A percentile compares a stretch with the other conserved stretches of the same genome.
These are phyloP conservation scores for Pyrrhoderma noxium DNA, from an alignment of 1,284 basidiomycete species.

Conservation along the genomic window DNA sequence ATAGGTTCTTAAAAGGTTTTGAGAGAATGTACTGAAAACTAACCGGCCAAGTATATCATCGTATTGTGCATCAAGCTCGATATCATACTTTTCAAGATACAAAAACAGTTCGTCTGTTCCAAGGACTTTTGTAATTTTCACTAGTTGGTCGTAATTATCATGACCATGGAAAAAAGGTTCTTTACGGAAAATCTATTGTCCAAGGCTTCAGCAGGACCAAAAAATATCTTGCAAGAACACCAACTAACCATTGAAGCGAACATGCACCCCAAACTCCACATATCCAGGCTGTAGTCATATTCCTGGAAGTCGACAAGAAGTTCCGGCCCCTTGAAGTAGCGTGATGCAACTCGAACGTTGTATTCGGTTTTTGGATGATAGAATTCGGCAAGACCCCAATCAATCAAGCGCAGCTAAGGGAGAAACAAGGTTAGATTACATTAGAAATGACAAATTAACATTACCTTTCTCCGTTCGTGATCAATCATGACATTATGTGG, in stretches of 20 bases:
- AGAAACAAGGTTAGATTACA: constrained; percentile 11
- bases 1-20: neutral
- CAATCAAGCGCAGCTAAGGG: constrained; percentile 73
- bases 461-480: constrained; percentile 67
- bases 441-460: neutral
- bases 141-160: constrained; percentile 85
- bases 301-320: constrained; percentile 81
- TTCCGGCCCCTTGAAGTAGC: constrained; percentile 89
- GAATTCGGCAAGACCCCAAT: constrained; percentile 92
- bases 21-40: constrained; percentile 19
- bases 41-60: constrained; percentile 60
- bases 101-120: constrained; percentile 78
- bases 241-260: constrained; percentile 72
- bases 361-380: constrained; percentile 84
- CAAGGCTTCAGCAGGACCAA: neutral
- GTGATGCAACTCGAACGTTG: constrained; percentile 84
- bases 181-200: constrained; percentile 66
- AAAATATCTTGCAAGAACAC: neutral
- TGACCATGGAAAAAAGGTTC: constrained; percentile 89
- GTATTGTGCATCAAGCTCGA: constrained; percentile 67
- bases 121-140: constrained; percentile 83
- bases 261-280: constrained; percentile 90
- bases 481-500: constrained; percentile 92
- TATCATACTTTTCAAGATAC: constrained; percentile 66
- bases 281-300: constrained; percentile 80